These are phyloP conservation scores for Geranomyces michiganensis DNA, from an alignment of 192 early-diverging fungal species.

Conservation along the genomic window DNA sequence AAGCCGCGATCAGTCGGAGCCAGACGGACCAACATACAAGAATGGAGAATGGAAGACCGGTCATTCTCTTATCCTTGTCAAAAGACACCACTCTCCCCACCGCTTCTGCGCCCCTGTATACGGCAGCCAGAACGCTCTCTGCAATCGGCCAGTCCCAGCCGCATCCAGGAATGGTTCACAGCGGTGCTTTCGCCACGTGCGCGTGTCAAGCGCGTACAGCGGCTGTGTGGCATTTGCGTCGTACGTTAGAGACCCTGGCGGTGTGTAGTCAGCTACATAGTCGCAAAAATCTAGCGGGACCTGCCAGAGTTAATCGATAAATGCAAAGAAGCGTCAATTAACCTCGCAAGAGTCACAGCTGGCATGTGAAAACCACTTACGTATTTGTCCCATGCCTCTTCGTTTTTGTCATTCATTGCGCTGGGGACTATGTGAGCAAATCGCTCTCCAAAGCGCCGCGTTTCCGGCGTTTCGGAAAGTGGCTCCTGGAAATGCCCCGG, in stretches of 20 bases:
- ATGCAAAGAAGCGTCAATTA: background rate
- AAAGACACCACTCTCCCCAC: conserved; percentile 35
- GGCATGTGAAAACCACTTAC: conserved; percentile 41
- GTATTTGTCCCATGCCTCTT: conserved; percentile 63
- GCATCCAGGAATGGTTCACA: conserved; percentile 72
- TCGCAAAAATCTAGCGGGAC: conserved; percentile 55
- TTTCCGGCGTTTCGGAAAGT: background rate
- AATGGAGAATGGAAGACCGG: background rate
- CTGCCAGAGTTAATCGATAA: conserved; percentile 30
- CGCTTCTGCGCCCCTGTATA: background rate
- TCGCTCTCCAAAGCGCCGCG: background rate
- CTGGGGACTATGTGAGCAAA: background rate
- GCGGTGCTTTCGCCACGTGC: conserved; percentile 58
- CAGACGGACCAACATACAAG: background rate
- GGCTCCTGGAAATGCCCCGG: conserved; percentile 76
- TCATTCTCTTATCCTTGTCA: background rate
- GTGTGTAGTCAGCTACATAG: conserved; percentile 67
- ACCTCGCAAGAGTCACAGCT: background rate
- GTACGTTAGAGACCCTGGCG: conserved; percentile 14
- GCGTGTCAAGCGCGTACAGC: conserved; percentile 54
- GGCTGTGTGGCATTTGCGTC: conserved; percentile 44
- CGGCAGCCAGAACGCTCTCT: conserved; percentile 28
- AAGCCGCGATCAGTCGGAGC: background rate
- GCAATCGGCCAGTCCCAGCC: conserved; percentile 7
- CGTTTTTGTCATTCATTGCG: conserved; percentile 72